These are phyloP conservation scores for Chlorella ohadii DNA, from an alignment of 139 green algal genomes.

Conservation along the genomic window DNA sequence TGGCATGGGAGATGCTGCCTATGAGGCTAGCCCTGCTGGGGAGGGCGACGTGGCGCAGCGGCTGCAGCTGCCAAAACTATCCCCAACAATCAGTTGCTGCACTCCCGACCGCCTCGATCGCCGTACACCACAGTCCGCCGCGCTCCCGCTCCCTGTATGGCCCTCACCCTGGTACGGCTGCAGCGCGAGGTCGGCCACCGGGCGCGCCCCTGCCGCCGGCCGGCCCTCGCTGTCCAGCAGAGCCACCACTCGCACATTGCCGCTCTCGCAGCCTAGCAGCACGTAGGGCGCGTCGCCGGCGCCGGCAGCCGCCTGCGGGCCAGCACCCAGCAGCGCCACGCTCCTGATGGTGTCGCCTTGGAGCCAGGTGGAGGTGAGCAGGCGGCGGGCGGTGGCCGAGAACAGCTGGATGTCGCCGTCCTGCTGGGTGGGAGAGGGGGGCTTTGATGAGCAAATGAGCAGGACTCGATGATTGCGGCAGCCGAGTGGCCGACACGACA, in stretches of 20 bases:
- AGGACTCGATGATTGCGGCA: no score
- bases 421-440: not conserved
- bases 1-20: no score
- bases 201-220: conserved; percentile 13
- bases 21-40: not conserved
- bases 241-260: conserved; percentile 44
- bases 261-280: conserved; percentile 56
- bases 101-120: no score
- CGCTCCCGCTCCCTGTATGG: no score
- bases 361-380: conserved; percentile 49
- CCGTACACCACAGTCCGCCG: no score
- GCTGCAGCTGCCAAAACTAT: not conserved
- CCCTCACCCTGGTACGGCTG: conserved; percentile 51
- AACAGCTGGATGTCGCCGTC: conserved; percentile 60
- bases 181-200: conserved; percentile 31
- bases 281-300: conserved; percentile 42
- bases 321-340: conserved; percentile 26
- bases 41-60: no score
- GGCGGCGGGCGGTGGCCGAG: conserved; percentile 19
- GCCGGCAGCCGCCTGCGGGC: not conserved
- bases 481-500: no score
- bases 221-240: conserved; percentile 34
- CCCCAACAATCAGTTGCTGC: no score
- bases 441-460: no score
- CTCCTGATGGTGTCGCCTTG: conserved; percentile 40